Base-by-base conservation (phyloP, 768 basidiomycete species). In the Mycena vulgaris region DNA sequence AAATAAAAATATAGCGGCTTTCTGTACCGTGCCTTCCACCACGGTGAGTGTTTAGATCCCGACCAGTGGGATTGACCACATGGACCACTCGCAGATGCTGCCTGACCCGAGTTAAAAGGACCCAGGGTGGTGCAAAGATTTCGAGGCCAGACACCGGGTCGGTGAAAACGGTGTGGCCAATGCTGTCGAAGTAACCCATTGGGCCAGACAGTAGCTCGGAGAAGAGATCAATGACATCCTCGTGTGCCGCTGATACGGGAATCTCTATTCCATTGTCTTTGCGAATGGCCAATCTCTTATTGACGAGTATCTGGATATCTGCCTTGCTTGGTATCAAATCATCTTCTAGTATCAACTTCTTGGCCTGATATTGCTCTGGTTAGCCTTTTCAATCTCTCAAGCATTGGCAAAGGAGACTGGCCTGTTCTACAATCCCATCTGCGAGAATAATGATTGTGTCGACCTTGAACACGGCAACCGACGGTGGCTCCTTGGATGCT, bases 401-500 rank as follows among this genome's bases (percentile, higher is more conserved):
- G n/a, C n/a, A 40, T 25, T 11, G 5, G 10, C 5, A 5, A 39
- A 40, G n/a, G 14, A 9, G n/a, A 25, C 35, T n/a, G 5, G 16
- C 57, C 9, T 35, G 5, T 25, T 57, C 7, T 5, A 27, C 23
- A n/a, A 59, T 25, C 5, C 57, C 57, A 23, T 39, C 39, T 3
- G 37, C 14, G 8, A 59, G 40, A 23, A 59, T 39, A 14, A 42
- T 25, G 35, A 59, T 17, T 7, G 37, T 23, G 13, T 59, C 57
- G 27, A 59, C 10, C 37, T 25, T 59, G 37, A 59, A 59, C 13
- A 17, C 30, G 9, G 39, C 35, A 37, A 19, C 27, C 5, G 55
- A 59, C 14, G 39, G 6, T n/a, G 57, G 23, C 57, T 59, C 57
- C n/a, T n/a, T n/a, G n/a, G n/a, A n/a, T n/a, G n/a, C n/a, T 30